Base-by-base conservation (phyloP, 1,284 basidiomycete genomes). In the Trametes hirsuta region DNA sequence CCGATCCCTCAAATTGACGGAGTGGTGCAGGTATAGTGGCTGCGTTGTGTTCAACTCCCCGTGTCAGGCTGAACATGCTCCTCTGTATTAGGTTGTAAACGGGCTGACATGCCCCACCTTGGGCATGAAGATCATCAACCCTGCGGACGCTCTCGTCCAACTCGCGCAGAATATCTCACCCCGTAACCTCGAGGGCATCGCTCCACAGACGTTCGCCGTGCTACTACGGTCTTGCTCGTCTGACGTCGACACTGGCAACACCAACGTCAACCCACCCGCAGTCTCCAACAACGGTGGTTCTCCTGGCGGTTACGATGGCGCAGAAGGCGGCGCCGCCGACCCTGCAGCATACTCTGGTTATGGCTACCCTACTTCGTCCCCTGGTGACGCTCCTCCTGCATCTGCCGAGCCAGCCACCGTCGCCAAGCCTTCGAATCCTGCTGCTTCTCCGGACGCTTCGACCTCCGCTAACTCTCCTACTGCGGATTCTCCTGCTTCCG, bases 201-300 rank as follows among this genome's bases (percentile, higher is more conserved):
- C 44, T 24, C 21, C 44, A 12, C 12, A 18, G 5, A 18, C 12
- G 6, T 11, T 40, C 14, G 22, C 34, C 4, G 42, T 6, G 21
- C 4, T 40, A 6, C 24, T 58, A 2, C 22, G 34, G 6, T 35
- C 45, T 10, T 48, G 46, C 48, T 6, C 11, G 10, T n/a, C 42
- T 21, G 21, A 12, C n/a, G 14, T 6, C 25, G 39, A 2, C n/a
- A 11, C 18, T 22, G 10, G 39, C 39, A 48, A 40, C 24, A 47
- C 6, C 37, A 58, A 52, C 36, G 22, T 30, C 37, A 58, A 58
- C 44, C 22, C 39, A 6, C 57, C 57, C 18, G 30, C 57, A 11
- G 15, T 39, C 11, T 11, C n/a, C 11, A 21, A 11, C 37, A 18
- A n/a, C 18, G 45, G 22, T 10, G 15, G 9, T 30, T 25, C 35